A percentile compares a stretch with the other conserved stretches of the same genome.
These are phyloP conservation scores for Brettanomyces anomalus DNA, from an alignment of 805 yeast genomes.

Conservation along the genomic window DNA sequence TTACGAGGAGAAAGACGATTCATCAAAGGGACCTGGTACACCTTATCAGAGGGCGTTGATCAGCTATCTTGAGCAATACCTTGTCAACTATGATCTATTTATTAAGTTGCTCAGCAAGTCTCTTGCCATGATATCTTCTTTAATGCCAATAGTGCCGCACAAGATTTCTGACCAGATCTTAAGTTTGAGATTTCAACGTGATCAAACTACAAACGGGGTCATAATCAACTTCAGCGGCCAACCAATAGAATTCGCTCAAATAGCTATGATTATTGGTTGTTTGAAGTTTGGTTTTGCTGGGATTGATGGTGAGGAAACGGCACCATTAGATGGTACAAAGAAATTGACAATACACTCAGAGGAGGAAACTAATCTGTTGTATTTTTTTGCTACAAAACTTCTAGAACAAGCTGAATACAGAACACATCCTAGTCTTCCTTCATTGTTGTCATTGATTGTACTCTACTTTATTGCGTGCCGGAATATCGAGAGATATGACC, in stretches of 20 bases:
- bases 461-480: conserved; percentile 13
- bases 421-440: conserved; percentile 11
- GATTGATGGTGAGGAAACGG: conserved; percentile 1
- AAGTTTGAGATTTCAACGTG: conserved; percentile 7
- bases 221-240: conserved; percentile 6
- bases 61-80: conserved; percentile 10
- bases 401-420: conserved; percentile 12
- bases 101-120: conserved; percentile 3
- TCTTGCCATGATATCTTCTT: neutral
- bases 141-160: conserved; percentile 13
- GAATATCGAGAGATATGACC: conserved; percentile 11
- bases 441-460: conserved; percentile 10
- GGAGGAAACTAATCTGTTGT: conserved; percentile 12
- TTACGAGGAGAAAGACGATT: no score
- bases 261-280: conserved; percentile 15
- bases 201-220: conserved; percentile 4
- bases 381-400: conserved; percentile 10
- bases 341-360: conserved; percentile 4
- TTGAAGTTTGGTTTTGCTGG: conserved; percentile 8
- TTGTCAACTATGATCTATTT: conserved; percentile 10
- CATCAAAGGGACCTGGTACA: neutral
- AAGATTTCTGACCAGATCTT: conserved; percentile 6
- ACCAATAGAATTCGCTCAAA: conserved; percentile 14
- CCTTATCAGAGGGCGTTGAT: neutral
- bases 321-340: neutral